Base-by-base conservation (phyloP, 305 asterid species). In the Fraxinus greggii region DNA sequence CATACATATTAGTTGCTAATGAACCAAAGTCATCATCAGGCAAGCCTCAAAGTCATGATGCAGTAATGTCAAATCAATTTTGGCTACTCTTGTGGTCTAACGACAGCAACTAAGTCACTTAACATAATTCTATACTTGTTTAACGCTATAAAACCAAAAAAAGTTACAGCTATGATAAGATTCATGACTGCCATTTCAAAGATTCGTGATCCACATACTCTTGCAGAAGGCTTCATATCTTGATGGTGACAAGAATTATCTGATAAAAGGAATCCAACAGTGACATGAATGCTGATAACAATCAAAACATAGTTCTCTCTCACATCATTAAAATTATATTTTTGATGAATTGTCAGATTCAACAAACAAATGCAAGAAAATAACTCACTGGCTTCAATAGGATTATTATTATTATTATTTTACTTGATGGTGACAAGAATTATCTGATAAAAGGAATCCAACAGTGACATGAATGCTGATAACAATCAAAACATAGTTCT, bases 31-130 rank as follows among this genome's bases (percentile, higher is more conserved):
- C 40, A 54, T 76, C 29, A 40, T 61, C 67, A 23, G 4, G 29
- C 56, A 72, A 77, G 54, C 70, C 74, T 72, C 42, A 4, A 61
- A 28, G 67, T 32, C 35, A 7, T 65, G 36, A 31, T 0, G 24
- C 80, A 6, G 45, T 63, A 12, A 35, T 42, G 8, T 65, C 28
- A 19, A 63, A 61, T n/a, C 76, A 63, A 21, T 63, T 32, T 35
- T 67, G 61, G 72, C 75, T 36, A 28, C 80, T 80, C 59, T 77
- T 74, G 45, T 77, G 69, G 31, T 26, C 40, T 76, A 45, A 78
- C 48, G 38, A 24, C 79, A 48, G n/a, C 26, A 69, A 79, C 75
- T 72, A 36, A 23, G 75, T 63, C 48, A 78, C 75, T 29, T 75
- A 36, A 73, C 76, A 32, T 51, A 5, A 19, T 36, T 65, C 12